A percentile compares a stretch with the other conserved stretches of the same genome.
Evolutionary conservation across 192 early-diverging fungal species (phyloP).

Genomic region (Ramicandelaber brevisporus): DNA sequence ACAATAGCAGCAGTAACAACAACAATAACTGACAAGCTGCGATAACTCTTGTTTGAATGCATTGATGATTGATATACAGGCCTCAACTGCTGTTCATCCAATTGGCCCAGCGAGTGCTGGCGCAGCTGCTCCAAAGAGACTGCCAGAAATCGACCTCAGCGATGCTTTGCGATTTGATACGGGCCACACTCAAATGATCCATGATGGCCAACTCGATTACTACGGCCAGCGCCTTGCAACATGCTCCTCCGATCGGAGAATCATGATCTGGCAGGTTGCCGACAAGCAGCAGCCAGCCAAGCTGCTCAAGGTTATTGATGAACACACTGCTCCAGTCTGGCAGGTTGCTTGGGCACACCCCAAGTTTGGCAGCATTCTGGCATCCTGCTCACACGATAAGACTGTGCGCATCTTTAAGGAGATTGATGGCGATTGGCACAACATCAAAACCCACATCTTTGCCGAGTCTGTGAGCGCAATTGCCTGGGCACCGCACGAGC

Average conservation of each 20-base stretch:
- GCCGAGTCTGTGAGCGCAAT: slow-evolving; percentile 96
- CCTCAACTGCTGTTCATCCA: too few relatives aligned
- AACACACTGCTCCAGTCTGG: slow-evolving; percentile 97
- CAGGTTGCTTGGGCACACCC: slow-evolving; percentile 98
- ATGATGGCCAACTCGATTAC: slow-evolving; percentile 62
- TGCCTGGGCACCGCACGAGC: slow-evolving; percentile 90
- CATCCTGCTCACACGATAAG: slow-evolving; percentile 91
- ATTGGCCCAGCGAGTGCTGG: too few relatives aligned
- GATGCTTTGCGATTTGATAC: too few relatives aligned
- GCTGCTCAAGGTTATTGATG: slow-evolving; percentile 18
- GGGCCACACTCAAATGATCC: slow-evolving; percentile 21
- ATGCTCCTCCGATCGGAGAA: slow-evolving; percentile 84
- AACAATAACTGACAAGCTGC: too few relatives aligned
- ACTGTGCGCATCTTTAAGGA: slow-evolving; percentile 93
- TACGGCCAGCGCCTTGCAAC: slow-evolving; percentile 86
- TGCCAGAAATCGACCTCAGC: too few relatives aligned
- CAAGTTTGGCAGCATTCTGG: slow-evolving; percentile 85
- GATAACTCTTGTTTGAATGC: too few relatives aligned
- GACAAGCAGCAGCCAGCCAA: slow-evolving; percentile 18
- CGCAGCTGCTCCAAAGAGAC: too few relatives aligned
- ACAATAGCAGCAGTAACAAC: too few relatives aligned
- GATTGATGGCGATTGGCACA: slow-evolving; percentile 46
- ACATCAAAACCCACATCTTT: too few relatives aligned
- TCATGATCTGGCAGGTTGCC: slow-evolving; percentile 81
- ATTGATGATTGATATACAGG: too few relatives aligned